These are phyloP conservation scores for Dalechampia spathulata DNA, from an alignment of 441 rosid genomes.

Conservation along the genomic window DNA sequence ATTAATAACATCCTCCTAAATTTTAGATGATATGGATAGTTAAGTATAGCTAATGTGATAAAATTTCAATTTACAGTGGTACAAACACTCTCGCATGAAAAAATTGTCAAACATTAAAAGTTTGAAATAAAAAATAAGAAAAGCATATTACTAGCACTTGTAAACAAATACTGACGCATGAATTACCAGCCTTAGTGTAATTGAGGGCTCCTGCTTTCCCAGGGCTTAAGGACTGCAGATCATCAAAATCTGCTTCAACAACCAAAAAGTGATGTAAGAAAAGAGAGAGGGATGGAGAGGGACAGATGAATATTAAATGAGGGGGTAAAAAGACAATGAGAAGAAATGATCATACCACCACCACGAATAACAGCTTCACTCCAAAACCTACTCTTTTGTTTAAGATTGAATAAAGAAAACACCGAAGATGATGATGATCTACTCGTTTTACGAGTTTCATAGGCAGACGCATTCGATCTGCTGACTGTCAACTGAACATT, in stretches of 20 bases:
- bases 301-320: too few species aligned
- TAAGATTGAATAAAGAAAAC: conserved; percentile 87
- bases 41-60: too few species aligned
- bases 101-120: neutral
- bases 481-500: conserved; percentile 4
- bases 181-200: conserved; percentile 82
- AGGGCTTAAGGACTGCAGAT: conserved; percentile 51
- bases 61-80: too few species aligned
- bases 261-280: neutral
- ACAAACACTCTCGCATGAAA: too few species aligned
- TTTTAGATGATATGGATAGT: too few species aligned
- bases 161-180: too few species aligned
- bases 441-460: conserved; percentile 28
- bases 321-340: neutral
- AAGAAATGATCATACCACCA: conserved; percentile 22
- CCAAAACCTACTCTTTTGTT: conserved; percentile 86
- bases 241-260: conserved; percentile 52
- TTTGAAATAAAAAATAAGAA: neutral
- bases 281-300: neutral
- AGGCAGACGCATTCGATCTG: conserved; percentile 2
- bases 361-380: conserved; percentile 75
- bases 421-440: conserved; percentile 51
- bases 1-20: too few species aligned
- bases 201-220: conserved; percentile 51
- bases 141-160: too few species aligned